Evolutionary conservation across 768 basidiomycete species (phyloP).

Genomic region (Boletales sp.): DNA sequence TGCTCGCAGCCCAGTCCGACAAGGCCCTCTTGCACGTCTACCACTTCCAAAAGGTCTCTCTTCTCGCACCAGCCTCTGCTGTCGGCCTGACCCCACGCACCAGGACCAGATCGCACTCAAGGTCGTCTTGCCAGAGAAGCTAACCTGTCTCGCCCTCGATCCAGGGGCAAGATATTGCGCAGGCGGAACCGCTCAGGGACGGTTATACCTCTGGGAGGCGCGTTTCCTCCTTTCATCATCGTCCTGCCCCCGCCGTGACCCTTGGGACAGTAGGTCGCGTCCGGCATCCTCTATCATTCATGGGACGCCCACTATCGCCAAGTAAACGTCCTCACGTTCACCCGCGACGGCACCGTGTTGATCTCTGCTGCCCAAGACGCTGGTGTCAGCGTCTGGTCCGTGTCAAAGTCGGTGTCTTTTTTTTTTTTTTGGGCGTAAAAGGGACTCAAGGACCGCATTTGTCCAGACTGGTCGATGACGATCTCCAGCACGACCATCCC

Average conservation of each 20-base stretch:
- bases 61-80: not conserved
- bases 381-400: constrained; percentile 82
- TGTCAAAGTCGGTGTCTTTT: constrained; percentile 63
- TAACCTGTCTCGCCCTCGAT: constrained; percentile 78
- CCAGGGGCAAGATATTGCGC: constrained; percentile 73
- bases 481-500: constrained; percentile 68
- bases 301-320: constrained; percentile 97
- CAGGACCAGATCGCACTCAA: constrained; percentile 90
- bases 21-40: constrained; percentile 89
- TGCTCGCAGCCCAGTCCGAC: constrained; percentile 82
- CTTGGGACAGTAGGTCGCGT: constrained; percentile 59
- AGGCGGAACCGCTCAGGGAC: constrained; percentile 83
- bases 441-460: constrained; percentile 8
- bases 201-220: constrained; percentile 96
- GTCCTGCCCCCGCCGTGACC: constrained; percentile 10
- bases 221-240: constrained; percentile 25
- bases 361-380: constrained; percentile 91
- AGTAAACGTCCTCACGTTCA: constrained; percentile 80
- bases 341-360: constrained; percentile 73
- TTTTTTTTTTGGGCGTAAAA: not conserved
- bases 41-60: constrained; percentile 83
- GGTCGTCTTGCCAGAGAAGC: constrained; percentile 85
- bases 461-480: constrained; percentile 70
- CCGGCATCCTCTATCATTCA: constrained; percentile 88
- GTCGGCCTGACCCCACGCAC: not conserved